Conservation (phyloP, 2,329 filamentous ascomycete species). For the Sclerotinia spermophila region DNA sequence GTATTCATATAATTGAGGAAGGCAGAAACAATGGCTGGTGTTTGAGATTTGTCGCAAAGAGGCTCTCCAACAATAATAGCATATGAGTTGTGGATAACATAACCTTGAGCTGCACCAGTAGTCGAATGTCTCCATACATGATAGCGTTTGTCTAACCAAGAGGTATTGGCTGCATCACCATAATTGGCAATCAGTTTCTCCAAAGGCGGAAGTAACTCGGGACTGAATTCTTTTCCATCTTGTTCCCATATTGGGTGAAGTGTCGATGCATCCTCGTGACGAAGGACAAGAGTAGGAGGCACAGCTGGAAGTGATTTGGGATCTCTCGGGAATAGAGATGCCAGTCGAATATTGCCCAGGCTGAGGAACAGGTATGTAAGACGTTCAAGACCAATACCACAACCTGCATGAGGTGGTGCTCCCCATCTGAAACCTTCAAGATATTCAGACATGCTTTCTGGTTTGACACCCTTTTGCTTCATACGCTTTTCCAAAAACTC, state of each 20-base stretch:
- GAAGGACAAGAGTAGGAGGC: slow-evolving; percentile 59
- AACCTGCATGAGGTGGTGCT: slow-evolving; percentile 83
- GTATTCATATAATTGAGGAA: slow-evolving; percentile 75
- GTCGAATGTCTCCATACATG: slow-evolving; percentile 77
- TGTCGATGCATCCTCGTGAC: slow-evolving; percentile 85
- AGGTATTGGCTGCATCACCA: slow-evolving; percentile 89
- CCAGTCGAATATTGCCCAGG: slow-evolving; percentile 84
- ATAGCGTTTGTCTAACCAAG: slow-evolving; percentile 87
- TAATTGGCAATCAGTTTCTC: slow-evolving; percentile 94
- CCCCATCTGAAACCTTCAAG: slow-evolving; percentile 84
- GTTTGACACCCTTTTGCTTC: slow-evolving; percentile 69
- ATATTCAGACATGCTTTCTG: slow-evolving; percentile 85
- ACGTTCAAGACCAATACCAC: slow-evolving; percentile 85
- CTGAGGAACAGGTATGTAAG: slow-evolving; percentile 82
- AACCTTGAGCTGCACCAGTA: slow-evolving; percentile 82
- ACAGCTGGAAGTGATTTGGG: slow-evolving; percentile 78
- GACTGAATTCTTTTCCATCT: slow-evolving; percentile 40
- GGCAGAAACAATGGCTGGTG: slow-evolving; percentile 64
- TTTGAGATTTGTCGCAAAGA: slow-evolving; percentile 76
- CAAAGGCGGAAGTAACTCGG: slow-evolving; percentile 60
- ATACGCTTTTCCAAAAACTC: slow-evolving; percentile 73
- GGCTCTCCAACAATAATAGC: slow-evolving; percentile 85
- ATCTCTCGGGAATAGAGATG: slow-evolving; percentile 82
- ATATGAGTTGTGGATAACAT: slow-evolving; percentile 70
- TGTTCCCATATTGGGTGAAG: slow-evolving; percentile 62